Base-by-base conservation (phyloP, 2,329 filamentous ascomycete species). In the Pseudocercospora fijiensis region DNA sequence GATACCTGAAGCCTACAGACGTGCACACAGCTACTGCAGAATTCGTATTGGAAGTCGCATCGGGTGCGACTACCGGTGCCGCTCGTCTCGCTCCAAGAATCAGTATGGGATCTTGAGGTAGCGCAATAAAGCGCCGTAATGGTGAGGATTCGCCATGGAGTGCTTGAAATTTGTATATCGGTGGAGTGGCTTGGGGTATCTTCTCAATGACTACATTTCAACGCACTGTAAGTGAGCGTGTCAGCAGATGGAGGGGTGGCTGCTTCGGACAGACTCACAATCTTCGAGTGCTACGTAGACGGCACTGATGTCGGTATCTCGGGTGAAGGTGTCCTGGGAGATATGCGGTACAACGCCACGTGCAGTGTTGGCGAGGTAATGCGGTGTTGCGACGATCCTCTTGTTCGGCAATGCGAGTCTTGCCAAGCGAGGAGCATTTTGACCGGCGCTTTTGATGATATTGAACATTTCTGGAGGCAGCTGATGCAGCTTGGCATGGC, bases 261-360 rank as follows among this genome's bases (percentile, higher is more conserved):
- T 28, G 62, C 49, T 51, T 33, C n/a, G 18, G 22, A 27, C 13
- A 58, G 53, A 77, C 90, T 78, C 83, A 97, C 95, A 98, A 77
- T 99, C 95, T 82, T 99, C 95, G 27, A 98, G 80, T 0, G 90
- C 91, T 72, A 95, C 81, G 75, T 96, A 96, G 2, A 91, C 83
- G 26, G 90, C 90, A 27, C 81, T 80, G 64, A 96, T 82, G 4
- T 84, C 76, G 0, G 88, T 87, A 71, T 89, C 82, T 61, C 86
- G 88, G 45, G 79, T 76, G 68, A 95, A 82, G 65, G 90, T 90
- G 80, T 99, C 95, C 43, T 92, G 93, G 2, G 93, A 90, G 68
- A 99, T 79, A 79, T 99, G 95, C 58, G 95, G 92, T 37, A 98
- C 81, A 1, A 86, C 86, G 22, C 95, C 95, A 72, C 95, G 86